Percentiles rank a stretch among this genome's conserved stretches.
Conservation (phyloP, 2,329 filamentous ascomycete species). For the Teratosphaeria destructans region DNA sequence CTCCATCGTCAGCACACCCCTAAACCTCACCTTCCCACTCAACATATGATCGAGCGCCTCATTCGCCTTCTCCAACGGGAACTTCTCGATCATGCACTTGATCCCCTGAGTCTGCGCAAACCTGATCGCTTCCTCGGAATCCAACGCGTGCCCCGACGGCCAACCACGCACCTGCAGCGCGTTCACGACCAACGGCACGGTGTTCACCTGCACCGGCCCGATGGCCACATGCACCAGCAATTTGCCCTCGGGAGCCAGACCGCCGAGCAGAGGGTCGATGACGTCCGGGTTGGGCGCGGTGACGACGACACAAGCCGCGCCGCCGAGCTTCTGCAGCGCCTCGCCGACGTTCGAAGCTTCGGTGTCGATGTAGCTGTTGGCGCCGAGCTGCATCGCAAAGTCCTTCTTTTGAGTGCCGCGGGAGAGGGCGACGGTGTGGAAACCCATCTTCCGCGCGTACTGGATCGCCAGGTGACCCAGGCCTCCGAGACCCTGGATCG, state of each 20-base stretch:
- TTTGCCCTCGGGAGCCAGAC: constrained; percentile 46
- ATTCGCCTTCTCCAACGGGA: constrained; percentile 40
- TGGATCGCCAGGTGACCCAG: constrained; percentile 34
- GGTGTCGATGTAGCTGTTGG: constrained; percentile 47
- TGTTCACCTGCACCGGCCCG: constrained; percentile 36
- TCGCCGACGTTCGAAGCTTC: constrained; percentile 39
- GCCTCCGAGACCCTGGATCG: constrained; percentile 42
- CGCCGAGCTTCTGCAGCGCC: constrained; percentile 48
- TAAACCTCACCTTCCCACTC: constrained; percentile 41
- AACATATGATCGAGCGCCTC: constrained; percentile 42
- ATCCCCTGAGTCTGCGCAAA: constrained; percentile 39
- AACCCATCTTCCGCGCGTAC: constrained; percentile 43
- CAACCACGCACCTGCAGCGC: constrained; percentile 41
- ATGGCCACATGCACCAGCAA: constrained; percentile 48
- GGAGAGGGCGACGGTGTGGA: constrained; percentile 42
- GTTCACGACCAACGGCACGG: constrained; percentile 34
- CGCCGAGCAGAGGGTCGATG: constrained; percentile 44
- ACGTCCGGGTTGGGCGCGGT: constrained; percentile 52
- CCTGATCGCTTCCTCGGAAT: constrained; percentile 43
- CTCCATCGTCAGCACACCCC: constrained; percentile 40
- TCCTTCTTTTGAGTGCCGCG: constrained; percentile 41
- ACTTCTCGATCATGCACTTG: constrained; percentile 45
- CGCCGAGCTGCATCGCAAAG: constrained; percentile 45
- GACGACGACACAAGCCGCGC: constrained; percentile 50
- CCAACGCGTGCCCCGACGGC: constrained; percentile 43